Evolutionary conservation across 371 early-diverging fungal species (phyloP), one percentile per base, ranked within the genome.

Genomic region (Batkoa obscura): DNA sequence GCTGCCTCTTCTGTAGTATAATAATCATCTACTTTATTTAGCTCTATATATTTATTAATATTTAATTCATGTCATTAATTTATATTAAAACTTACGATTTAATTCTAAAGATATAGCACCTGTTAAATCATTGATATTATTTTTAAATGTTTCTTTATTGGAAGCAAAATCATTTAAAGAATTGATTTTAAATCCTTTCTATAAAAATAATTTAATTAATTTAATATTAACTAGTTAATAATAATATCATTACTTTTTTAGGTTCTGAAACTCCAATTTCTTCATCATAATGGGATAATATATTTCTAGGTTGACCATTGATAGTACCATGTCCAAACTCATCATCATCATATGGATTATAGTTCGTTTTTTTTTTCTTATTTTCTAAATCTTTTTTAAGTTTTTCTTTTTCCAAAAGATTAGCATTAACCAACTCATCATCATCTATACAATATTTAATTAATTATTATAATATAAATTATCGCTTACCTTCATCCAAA

Each of bases 1-100:
- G 77, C 75, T 68, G 90, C 91, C 43, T 88, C 88, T 59, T 81
- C 76, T 56, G 90, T 88, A 70, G 90, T 90, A 63, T 87, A 90
- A 61, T 79, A 83, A 57, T 76, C 72, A 43, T 74, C 72, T 54
- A 78, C 75, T 45, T 43, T 45, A 3, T 43, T 39, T 15, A 55
- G 9, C 23, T 38, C 45, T 45, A 45, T 3, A 15, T 15, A 8
- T 3, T 9, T 45, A 15, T 15, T 12, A 15, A 45, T 15, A 39
- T 45, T 4, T n/a, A n/a, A n/a, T n/a, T n/a, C n/a, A n/a, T n/a
- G n/a, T n/a, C n/a, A n/a, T n/a, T n/a, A n/a, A n/a, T n/a, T n/a
- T n/a, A n/a, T n/a, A n/a, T n/a, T n/a, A n/a, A n/a, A n/a, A n/a
- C n/a, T n/a, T n/a, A n/a, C n/a, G n/a, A n/a, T n/a, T n/a, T n/a